Base-by-base conservation (phyloP, 1,284 basidiomycete genomes). In the Ustilago lituana region DNA sequence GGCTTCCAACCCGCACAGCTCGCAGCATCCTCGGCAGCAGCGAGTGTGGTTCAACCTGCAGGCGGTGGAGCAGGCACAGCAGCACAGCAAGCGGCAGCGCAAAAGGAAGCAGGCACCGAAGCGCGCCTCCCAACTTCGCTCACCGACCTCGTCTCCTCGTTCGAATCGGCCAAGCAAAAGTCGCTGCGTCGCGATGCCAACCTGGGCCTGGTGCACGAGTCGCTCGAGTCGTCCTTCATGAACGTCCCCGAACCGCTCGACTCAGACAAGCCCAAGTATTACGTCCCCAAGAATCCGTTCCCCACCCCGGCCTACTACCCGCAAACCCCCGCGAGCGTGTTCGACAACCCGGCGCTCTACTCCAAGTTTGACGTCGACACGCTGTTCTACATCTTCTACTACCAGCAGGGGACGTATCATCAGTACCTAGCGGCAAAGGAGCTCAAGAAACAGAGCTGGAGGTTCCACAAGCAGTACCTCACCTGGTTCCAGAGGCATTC, bases 401-500 rank as follows among this genome's bases (percentile, higher is more conserved):
- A 93, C 85, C 89, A 93, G 65, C 93, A 94, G 20, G 93, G 94
- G 57, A 95, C 94, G 75, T 98, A 97, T 85, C 93, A 95, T 83
- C 94, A 97, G 91, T 97, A 91, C 84, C 88, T 98, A 46, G 95
- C 96, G 1, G 96, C 96, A 7, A 93, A 93, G 81, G 96, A 98
- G 84, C 86, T 99, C 66, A 98, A 98, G 85, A 89, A 92, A 62
- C 95, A 98, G 83, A 94, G 92, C 55, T 99, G 96, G 96, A 89
- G 96, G 53, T 99, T 98, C 87, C 96, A 98, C 83, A 93, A 97
- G 74, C 98, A 98, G 84, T 99, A 98, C 83, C 85, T 98, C 65
- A 99, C 96, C 33, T 99, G 96, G 96, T 99, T 99, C 88, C 96
- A 98, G 84, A 88, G 96, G 50, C 93, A 97, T 80, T 94, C 93